phyloP scores from a whole-genome alignment of 352 stramenopile species.

The Thraustochytrium sp. region DNA sequence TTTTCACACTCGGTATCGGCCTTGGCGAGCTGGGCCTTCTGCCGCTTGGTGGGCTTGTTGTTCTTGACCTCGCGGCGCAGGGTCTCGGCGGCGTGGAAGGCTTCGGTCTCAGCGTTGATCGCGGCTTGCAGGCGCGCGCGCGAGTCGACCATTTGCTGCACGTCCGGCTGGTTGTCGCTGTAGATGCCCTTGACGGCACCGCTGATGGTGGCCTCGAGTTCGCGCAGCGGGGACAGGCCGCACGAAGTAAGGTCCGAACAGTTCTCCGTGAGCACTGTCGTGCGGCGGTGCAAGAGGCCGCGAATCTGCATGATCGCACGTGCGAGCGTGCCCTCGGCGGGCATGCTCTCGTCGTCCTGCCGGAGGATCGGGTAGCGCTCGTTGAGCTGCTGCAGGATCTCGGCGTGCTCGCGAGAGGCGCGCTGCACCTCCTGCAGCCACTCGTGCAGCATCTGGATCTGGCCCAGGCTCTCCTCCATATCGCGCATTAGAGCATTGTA shows the following conservation, averaged over 20 bases:
- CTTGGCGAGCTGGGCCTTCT: background rate
- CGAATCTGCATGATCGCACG: background rate
- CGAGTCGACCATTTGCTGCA: background rate
- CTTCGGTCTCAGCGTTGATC: background rate
- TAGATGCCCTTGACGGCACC: background rate
- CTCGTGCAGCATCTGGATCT: background rate
- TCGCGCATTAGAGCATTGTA: conserved; percentile 10
- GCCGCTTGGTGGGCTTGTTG: conserved; percentile 9
- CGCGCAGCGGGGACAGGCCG: background rate
- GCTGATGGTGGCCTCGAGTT: background rate
- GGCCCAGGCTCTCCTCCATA: background rate
- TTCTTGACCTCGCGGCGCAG: background rate
- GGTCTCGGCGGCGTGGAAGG: background rate
- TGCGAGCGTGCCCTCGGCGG: conserved; percentile 13
- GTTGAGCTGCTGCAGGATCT: background rate
- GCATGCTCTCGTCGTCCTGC: background rate
- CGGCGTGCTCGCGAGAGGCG: background rate
- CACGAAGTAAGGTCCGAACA: background rate
- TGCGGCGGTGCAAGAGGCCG: background rate
- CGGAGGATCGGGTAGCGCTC: background rate
- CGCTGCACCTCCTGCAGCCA: background rate
- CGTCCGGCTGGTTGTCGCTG: background rate
- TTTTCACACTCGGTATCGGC: background rate
- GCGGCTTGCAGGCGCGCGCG: background rate
- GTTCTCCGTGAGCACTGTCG: background rate